Evolutionary conservation across 306 rosid genomes (phyloP), one percentile per base, ranked within the genome.

Genomic region (Purshia tridentata): DNA sequence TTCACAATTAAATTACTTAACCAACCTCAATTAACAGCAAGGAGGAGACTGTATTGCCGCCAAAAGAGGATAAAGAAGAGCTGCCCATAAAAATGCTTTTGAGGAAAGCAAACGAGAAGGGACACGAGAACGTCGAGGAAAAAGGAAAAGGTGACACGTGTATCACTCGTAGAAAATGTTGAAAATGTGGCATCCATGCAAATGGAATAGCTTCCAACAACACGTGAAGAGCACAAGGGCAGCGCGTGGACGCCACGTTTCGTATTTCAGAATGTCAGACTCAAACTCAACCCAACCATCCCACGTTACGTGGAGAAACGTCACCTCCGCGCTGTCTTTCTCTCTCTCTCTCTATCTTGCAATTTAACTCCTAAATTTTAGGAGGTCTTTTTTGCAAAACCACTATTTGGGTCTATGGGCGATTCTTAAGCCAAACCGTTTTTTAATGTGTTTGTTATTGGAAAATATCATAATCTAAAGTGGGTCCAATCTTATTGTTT

Each of bases 291-390:
- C 23, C 9, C 40, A 42, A 8, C 64, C 8, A 41, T 44, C 14
- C 35, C 23, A 18, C 50, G 68, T 70, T 70, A 54, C 53, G 74
- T 70, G 74, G 65, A 55, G 11, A 55, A 55, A 54, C 65, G 65
- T 70, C 74, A 70, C 53, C 74, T 20, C 35, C 35, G 2, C 35
- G 54, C 14, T n/a, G 12, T 65, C 12, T 19, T 11, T 5, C 14
- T 16, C 3, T 15, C 23, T 13, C 0, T 58, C 42, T 58, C 42
- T 12, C 47, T 19, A 5, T 18, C 64, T 40, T 13, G 20, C 20
- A 19, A 69, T 4, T 7, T 19, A 41, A 41, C 74, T 54, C 52
- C 74, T 41, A 56, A 55, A 70, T 19, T 20, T 44, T 0, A 42
- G 75, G 65, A 56, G 65, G 22, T 6, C 4, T 5, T 54, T 68